These are phyloP conservation scores for Coniochaeta sp. DNA, from an alignment of 2,329 filamentous ascomycete genomes.

Conservation along the genomic window DNA sequence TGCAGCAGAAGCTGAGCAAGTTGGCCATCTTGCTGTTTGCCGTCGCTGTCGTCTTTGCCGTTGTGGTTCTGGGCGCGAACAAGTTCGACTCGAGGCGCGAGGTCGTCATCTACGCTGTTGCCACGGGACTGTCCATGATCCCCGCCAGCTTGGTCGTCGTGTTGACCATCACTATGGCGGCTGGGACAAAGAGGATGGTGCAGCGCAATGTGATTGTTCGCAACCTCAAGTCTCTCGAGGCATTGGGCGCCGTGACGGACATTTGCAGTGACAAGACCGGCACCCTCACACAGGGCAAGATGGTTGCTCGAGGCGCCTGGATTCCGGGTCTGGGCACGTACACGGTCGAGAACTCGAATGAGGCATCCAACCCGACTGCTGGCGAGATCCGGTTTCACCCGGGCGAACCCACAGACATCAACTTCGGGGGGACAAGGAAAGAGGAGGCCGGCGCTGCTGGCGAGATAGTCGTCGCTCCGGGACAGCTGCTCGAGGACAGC, in stretches of 20 bases:
- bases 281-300: constrained; percentile 58
- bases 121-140: constrained; percentile 44
- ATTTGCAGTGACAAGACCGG: constrained; percentile 68
- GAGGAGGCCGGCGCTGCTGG: constrained; percentile 16
- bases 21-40: constrained; percentile 60
- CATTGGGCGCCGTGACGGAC: constrained; percentile 62
- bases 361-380: constrained; percentile 55
- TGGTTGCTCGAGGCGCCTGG: constrained; percentile 58
- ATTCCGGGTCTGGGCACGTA: constrained; percentile 46
- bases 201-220: constrained; percentile 48
- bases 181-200: constrained; percentile 48
- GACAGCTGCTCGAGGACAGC: not conserved
- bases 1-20: constrained; percentile 61
- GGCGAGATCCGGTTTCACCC: constrained; percentile 40
- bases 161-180: constrained; percentile 54
- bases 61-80: constrained; percentile 33
- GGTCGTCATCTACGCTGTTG: constrained; percentile 35
- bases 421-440: constrained; percentile 14
- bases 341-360: constrained; percentile 44
- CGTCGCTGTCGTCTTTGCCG: constrained; percentile 38
- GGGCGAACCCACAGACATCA: constrained; percentile 18
- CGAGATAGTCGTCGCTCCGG: not conserved
- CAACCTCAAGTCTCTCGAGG: constrained; percentile 58
- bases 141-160: constrained; percentile 53
- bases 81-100: constrained; percentile 39